A percentile compares a stretch with the other conserved stretches of the same genome.
These are phyloP conservation scores for Hyaloperonospora brassicae DNA, from an alignment of 352 stramenopile genomes.

Conservation along the genomic window DNA sequence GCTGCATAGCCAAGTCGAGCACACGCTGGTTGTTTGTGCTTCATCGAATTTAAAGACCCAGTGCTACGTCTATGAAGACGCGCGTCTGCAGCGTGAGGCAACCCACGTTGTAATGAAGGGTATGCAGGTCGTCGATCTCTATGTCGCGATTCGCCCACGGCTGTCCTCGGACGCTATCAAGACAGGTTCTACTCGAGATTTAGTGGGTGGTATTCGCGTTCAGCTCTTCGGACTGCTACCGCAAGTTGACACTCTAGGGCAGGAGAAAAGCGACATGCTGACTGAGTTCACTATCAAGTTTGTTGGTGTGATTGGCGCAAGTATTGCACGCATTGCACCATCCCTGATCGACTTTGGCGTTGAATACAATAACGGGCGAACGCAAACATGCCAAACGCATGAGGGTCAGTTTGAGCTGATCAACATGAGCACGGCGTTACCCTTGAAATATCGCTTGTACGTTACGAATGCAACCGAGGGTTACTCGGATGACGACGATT, in stretches of 20 bases:
- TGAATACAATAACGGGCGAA: conserved; percentile 47
- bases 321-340: conserved; percentile 61
- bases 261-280: conserved; percentile 66
- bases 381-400: conserved; percentile 40
- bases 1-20: conserved; percentile 68
- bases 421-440: conserved; percentile 77
- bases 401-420: conserved; percentile 68
- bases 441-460: conserved; percentile 67
- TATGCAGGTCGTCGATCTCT: conserved; percentile 63
- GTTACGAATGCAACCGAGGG: conserved; percentile 47
- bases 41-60: conserved; percentile 86
- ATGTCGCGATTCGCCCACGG: conserved; percentile 69
- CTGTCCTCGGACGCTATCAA: conserved; percentile 75
- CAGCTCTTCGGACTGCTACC: conserved; percentile 53
- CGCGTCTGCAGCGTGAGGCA: conserved; percentile 57
- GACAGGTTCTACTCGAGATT: conserved; percentile 62
- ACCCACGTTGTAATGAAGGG: conserved; percentile 64
- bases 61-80: conserved; percentile 84
- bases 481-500: conserved; percentile 76
- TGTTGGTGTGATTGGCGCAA: conserved; percentile 72
- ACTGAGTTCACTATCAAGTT: conserved; percentile 87
- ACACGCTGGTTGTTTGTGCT: conserved; percentile 64
- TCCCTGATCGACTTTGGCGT: conserved; percentile 70
- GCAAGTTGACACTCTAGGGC: conserved; percentile 10
- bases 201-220: conserved; percentile 83